phyloP scores from a whole-genome alignment of 805 yeast species.

The Metschnikowia cerradonensis region DNA sequence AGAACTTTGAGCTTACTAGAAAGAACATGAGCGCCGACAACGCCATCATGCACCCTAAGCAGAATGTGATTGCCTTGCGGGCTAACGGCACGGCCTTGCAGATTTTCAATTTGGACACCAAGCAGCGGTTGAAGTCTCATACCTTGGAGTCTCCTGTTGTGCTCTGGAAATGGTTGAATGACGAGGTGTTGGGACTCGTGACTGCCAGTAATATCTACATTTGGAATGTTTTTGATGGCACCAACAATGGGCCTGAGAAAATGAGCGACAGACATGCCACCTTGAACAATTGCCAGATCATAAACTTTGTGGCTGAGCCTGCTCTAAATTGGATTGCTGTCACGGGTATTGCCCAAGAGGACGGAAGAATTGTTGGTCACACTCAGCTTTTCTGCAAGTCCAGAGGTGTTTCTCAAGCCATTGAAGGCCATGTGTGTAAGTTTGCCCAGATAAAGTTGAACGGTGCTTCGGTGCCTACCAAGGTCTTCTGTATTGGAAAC shows the following conservation, averaged over 20 bases:
- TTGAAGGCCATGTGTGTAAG: constrained; percentile 95
- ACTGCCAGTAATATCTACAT: constrained; percentile 71
- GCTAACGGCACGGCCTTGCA: constrained; percentile 96
- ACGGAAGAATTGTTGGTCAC: constrained; percentile 92
- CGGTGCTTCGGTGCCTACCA: constrained; percentile 70
- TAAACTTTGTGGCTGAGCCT: constrained; percentile 80
- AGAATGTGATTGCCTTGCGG: constrained; percentile 84
- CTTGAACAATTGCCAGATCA: constrained; percentile 78
- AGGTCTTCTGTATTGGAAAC: constrained; percentile 90
- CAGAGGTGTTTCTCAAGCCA: constrained; percentile 91
- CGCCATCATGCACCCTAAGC: constrained; percentile 93
- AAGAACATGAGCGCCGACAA: constrained; percentile 97
- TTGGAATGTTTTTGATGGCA: constrained; percentile 82
- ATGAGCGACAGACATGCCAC: constrained; percentile 81
- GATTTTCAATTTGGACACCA: constrained; percentile 82
- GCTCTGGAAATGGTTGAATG: constrained; percentile 91
- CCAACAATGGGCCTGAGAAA: constrained; percentile 71
- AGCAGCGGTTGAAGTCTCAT: constrained; percentile 85
- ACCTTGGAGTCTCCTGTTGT: constrained; percentile 84
- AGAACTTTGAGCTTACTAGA: constrained; percentile 74
- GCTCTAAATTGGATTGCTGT: constrained; percentile 89
- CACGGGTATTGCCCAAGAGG: constrained; percentile 91
- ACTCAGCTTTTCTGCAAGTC: constrained; percentile 86
- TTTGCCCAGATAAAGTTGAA: constrained; percentile 75
- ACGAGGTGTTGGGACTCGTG: constrained; percentile 72